Evolutionary conservation across 208 protist genomes (phyloP).

Genomic region (Vickermania ingenoplastis): DNA sequence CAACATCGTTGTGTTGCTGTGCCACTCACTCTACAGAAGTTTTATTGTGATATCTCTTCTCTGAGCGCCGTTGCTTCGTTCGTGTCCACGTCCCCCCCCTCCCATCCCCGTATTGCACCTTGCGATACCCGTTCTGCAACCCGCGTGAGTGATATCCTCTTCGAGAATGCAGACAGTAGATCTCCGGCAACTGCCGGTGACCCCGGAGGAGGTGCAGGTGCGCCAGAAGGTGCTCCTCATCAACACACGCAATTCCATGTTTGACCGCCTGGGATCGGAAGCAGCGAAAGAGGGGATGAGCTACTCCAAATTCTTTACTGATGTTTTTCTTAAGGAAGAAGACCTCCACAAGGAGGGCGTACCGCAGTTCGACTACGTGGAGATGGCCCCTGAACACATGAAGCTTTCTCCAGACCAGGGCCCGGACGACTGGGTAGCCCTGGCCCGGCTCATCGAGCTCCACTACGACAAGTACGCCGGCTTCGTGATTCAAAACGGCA

Average conservation of each 20-base stretch:
- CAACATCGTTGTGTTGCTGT: too few species aligned
- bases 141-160: too few species aligned
- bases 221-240: conserved; percentile 47
- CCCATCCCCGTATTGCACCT: too few species aligned
- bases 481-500: conserved; percentile 96
- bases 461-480: conserved; percentile 90
- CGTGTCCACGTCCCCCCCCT: too few species aligned
- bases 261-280: conserved; percentile 20
- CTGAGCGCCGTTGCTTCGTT: too few species aligned
- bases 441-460: conserved; percentile 56
- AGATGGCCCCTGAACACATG: conserved; percentile 24
- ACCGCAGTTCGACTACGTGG: conserved; percentile 36
- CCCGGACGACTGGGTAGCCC: conserved; percentile 51
- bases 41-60: too few species aligned
- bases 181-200: conserved; percentile 3
- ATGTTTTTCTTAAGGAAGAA: conserved; percentile 38
- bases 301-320: conserved; percentile 24
- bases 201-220: conserved; percentile 13
- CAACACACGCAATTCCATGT: conserved; percentile 47
- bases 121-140: too few species aligned
- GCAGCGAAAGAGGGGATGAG: background rate
- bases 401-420: conserved; percentile 62
- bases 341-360: conserved; percentile 53
- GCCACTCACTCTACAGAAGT: too few species aligned
- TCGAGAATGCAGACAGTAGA: background rate